Evolutionary conservation across 257 asterid species (phyloP), one percentile per base, ranked within the genome.

Genomic region (Echites panduratus): DNA sequence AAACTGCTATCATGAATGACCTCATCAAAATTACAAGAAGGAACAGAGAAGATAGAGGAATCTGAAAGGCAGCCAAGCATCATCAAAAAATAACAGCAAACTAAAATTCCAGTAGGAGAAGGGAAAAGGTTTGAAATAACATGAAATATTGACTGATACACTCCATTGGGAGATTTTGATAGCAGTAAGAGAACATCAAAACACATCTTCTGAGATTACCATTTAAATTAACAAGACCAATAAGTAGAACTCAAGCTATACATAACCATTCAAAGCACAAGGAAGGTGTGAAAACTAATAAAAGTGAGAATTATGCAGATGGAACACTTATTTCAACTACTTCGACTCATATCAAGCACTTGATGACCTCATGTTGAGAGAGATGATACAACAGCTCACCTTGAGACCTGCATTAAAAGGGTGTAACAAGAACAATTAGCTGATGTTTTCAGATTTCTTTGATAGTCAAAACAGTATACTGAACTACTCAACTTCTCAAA

Each of bases 401-500:
- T 79, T 79, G 93, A 75, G 90, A 84, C 93, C 98, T 93, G 95
- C 95, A 87, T 12, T 84, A 78, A 75, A 73, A 68, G 35, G 27
- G 38, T 44, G 56, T 16, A 79, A 44, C 76, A 74, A 71, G 58
- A 58, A 29, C 70, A 47, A 69, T 61, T 35, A 68, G 35, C 53
- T 7, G 9, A 68, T 32, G 6, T 12, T 13, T 68, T n/a, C 43
- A 22, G 45, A 35, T 48, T 48, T 54, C 56, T 62, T 58, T 45
- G 50, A 19, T 20, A 72, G 20, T 13, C 49, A 29, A 26, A 27
- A 66, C 43, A 62, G 22, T 45, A 20, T 45, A 48, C 70, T 24
- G 10, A 47, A 26, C 72, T 32, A 63, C 13, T 66, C 32, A 43
- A 53, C 24, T 40, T 57, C 40, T 71, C 57, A 57, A 41, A 49